A percentile compares a stretch with the other conserved stretches of the same genome.
Conservation (phyloP, 768 basidiomycete species). For the Lentinula sp. region DNA sequence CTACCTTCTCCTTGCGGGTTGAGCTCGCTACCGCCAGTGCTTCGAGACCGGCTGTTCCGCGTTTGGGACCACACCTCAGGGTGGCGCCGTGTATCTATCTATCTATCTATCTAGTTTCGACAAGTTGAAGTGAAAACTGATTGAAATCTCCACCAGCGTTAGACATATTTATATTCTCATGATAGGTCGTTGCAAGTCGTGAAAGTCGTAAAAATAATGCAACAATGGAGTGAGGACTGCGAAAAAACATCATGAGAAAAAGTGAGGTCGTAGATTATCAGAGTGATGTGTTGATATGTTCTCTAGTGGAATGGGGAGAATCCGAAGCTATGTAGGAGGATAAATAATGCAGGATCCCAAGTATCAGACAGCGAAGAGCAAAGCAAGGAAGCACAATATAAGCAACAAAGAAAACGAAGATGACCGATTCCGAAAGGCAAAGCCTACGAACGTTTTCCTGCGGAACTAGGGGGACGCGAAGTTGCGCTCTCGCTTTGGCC, state of each 20-base stretch:
- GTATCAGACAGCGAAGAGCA: neutral
- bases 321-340: neutral
- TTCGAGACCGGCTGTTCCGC: too few species aligned
- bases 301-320: neutral
- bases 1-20: too few species aligned
- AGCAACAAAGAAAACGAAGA: neutral
- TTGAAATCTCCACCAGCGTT: too few species aligned
- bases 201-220: neutral
- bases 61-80: too few species aligned
- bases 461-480: constrained; percentile 1
- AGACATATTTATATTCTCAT: neutral
- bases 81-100: too few species aligned
- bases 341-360: neutral
- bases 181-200: neutral
- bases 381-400: neutral
- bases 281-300: neutral
- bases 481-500: constrained; percentile 6
- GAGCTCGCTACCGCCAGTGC: too few species aligned
- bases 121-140: too few species aligned
- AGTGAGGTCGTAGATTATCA: neutral
- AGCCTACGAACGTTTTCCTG: neutral
- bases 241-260: neutral
- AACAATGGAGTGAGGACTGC: neutral
- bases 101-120: too few species aligned
- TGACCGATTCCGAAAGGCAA: neutral